These are phyloP conservation scores for Prunus davidiana DNA, from an alignment of 306 rosid genomes.

Conservation along the genomic window DNA sequence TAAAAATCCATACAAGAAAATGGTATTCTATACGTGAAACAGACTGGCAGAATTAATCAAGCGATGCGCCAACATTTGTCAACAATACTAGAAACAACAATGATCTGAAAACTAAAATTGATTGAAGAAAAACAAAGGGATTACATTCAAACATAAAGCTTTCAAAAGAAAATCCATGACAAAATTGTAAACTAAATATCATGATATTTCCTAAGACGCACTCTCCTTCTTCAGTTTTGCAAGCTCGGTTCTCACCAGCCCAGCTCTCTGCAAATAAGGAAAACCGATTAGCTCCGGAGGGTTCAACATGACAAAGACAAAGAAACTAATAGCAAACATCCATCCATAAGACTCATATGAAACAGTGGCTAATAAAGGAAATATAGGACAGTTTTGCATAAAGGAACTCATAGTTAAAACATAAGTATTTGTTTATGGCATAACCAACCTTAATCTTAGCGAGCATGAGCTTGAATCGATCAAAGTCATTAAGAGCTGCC, in stretches of 20 bases:
- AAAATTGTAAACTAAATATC: conserved; percentile 32
- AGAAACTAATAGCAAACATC: neutral
- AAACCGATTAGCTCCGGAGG: neutral
- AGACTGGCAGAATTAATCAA: neutral
- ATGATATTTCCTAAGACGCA: conserved; percentile 34
- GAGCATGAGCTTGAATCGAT: conserved; percentile 93
- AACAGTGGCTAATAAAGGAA: neutral
- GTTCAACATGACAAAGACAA: neutral
- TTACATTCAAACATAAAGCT: conserved; percentile 16
- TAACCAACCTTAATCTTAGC: conserved; percentile 76
- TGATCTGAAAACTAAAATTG: neutral
- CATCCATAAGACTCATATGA: neutral
- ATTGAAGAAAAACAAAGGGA: neutral
- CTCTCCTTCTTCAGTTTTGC: conserved; percentile 65
- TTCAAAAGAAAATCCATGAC: conserved; percentile 18
- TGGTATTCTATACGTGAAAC: neutral
- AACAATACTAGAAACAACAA: conserved; percentile 1
- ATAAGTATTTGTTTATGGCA: neutral
- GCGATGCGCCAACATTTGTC: neutral
- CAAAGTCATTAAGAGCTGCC: conserved; percentile 76
- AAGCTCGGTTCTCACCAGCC: conserved; percentile 77
- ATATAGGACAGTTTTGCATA: neutral
- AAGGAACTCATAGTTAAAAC: neutral
- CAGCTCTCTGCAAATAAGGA: conserved; percentile 67
- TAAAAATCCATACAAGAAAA: neutral